phyloP scores from a whole-genome alignment of 768 basidiomycete species.

The Galerina sulciceps region DNA sequence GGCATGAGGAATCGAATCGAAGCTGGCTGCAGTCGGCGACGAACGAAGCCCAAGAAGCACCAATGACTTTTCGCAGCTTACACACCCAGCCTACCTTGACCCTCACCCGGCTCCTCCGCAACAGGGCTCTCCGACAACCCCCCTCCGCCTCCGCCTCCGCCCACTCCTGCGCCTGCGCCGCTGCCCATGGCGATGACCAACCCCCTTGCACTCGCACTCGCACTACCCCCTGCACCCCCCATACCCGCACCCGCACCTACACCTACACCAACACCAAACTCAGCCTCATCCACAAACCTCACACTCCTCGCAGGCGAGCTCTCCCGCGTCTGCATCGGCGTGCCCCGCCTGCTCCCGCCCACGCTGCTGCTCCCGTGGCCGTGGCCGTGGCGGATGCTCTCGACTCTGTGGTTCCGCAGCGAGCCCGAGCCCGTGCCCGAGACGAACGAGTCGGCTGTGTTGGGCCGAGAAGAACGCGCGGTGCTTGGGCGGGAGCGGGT shows the following conservation, averaged over 20 bases:
- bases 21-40: not conserved
- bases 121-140: not conserved
- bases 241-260: not conserved
- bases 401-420: conserved; percentile 34
- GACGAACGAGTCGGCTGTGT: conserved; percentile 14
- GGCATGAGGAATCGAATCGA: no score
- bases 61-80: not conserved
- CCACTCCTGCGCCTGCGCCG: not conserved
- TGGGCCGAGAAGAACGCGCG: conserved; percentile 2
- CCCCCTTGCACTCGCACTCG: not conserved
- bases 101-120: not conserved
- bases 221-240: not conserved
- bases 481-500: not conserved
- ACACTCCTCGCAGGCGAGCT: conserved; percentile 50
- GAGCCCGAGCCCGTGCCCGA: conserved; percentile 28
- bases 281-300: conserved; percentile 35
- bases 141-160: not conserved
- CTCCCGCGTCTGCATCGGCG: conserved; percentile 38
- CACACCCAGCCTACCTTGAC: not conserved
- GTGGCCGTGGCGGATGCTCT: conserved; percentile 34
- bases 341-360: not conserved
- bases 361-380: conserved; percentile 10
- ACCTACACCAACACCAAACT: not conserved
- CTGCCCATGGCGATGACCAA: not conserved
- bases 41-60: not conserved